Percentiles rank a stretch among this genome's conserved stretches.
phyloP scores from a whole-genome alignment of 2,329 filamentous ascomycete species.

The Chaetomium sp. region DNA sequence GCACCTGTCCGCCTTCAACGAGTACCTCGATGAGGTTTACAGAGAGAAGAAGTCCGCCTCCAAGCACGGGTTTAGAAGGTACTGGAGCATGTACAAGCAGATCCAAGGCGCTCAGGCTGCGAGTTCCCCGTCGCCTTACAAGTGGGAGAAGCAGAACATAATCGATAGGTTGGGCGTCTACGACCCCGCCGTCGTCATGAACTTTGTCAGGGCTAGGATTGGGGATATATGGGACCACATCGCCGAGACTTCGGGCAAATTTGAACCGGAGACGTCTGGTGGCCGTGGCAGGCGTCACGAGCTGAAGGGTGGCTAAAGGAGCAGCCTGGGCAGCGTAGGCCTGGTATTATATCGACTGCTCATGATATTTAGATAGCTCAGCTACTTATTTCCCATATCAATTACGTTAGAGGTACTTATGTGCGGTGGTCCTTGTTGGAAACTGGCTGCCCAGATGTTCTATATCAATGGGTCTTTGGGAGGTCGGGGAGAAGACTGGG shows the following conservation, averaged over 20 bases:
- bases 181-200: constrained; percentile 5
- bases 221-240: not conserved
- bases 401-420: too few species aligned
- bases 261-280: not conserved
- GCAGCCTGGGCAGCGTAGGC: not conserved
- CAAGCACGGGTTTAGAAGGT: constrained; percentile 6
- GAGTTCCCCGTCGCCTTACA: constrained; percentile 18
- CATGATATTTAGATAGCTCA: not conserved
- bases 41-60: not conserved
- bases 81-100: constrained; percentile 16
- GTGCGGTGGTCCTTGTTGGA: too few species aligned
- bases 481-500: too few species aligned
- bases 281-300: too few species aligned
- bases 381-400: too few species aligned
- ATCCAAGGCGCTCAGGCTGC: not conserved
- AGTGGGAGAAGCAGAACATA: constrained; percentile 9
- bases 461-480: too few species aligned
- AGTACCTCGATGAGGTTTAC: constrained; percentile 16
- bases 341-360: not conserved
- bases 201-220: not conserved
- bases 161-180: constrained; percentile 12
- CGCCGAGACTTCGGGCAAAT: not conserved
- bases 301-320: not conserved
- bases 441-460: too few species aligned
- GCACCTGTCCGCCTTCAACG: constrained; percentile 20